Evolutionary conservation across 2,329 filamentous ascomycete genomes (phyloP).

Genomic region (Colletotrichum tropicale): DNA sequence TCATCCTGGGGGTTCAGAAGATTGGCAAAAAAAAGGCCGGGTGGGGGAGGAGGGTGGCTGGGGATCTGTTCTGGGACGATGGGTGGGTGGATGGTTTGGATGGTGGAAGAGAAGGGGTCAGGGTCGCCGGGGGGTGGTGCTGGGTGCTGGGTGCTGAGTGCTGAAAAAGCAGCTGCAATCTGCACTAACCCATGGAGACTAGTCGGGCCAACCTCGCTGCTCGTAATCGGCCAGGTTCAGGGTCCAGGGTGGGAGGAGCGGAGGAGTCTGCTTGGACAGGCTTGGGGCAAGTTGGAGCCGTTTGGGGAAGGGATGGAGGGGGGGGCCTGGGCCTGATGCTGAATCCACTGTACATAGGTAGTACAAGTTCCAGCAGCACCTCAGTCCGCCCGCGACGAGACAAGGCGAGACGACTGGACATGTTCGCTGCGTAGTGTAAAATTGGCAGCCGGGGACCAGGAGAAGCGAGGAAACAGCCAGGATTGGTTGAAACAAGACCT

Average conservation of each 20-base stretch:
- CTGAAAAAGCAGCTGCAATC: background rate
- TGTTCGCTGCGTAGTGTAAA: background rate
- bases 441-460: constrained; percentile 2
- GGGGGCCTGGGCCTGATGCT: background rate
- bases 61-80: background rate
- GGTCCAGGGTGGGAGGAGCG: background rate
- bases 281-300: background rate
- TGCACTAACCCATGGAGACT: background rate
- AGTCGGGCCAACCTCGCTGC: background rate
- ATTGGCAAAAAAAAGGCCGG: constrained; percentile 1
- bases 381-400: background rate
- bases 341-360: background rate
- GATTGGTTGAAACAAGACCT: background rate
- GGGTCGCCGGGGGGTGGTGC: background rate
- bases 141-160: background rate
- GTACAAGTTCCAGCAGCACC: background rate
- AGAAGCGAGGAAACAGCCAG: background rate
- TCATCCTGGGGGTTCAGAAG: constrained; percentile 8
- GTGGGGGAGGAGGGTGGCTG: background rate
- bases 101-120: background rate
- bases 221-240: background rate
- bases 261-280: background rate
- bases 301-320: background rate
- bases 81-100: background rate
- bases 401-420: background rate